Evolutionary conservation across 2,329 filamentous ascomycete genomes (phyloP), one percentile per base, ranked within the genome.

Genomic region (Trichophyton schoenleinii): DNA sequence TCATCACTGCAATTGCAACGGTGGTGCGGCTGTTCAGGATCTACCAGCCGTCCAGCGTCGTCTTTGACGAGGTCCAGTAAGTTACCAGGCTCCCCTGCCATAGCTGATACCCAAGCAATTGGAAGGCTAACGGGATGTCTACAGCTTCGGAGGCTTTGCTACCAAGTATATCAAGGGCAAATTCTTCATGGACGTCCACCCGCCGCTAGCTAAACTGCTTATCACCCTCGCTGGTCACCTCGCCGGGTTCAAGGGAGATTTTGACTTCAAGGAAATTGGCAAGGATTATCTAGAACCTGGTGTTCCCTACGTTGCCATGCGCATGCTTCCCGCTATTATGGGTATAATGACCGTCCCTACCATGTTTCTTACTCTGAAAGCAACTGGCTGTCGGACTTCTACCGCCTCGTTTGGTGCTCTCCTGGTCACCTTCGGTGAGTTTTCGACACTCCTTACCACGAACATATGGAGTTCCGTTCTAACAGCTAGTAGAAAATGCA

Each of bases 111-210:
- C n/a, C 34, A 22, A 41, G 13, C 9, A 34, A 34, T 52, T 61
- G 18, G 55, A 18, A 8, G 34, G 28, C 55, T 38, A 18, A 55
- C 31, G 8, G 34, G 41, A 61, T 34, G 62, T 57, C 28, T 65
- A 66, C 70, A 96, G 91, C 77, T 99, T 99, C 74, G 94, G 94
- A 74, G 94, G 94, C 57, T 99, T 99, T 73, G 94, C 94, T 66
- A 90, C 88, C 69, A 99, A 99, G 77, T 99, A 99, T 76, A 97
- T 99, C 82, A 97, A 99, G 81, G 94, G 94, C 71, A 87, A 83
- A 73, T 99, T 99, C 83, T 99, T 99, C 76, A 99, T 99, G 94
- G 94, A 99, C 73, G 94, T 99, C n/a, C 94, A 99, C 73, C 94
- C 94, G 36, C 94, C 94, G 53, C 82, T 99, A 63, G 94, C 94